Conservation (phyloP, 1,284 basidiomycete species). For the Moesziomyces parantarcticus region DNA sequence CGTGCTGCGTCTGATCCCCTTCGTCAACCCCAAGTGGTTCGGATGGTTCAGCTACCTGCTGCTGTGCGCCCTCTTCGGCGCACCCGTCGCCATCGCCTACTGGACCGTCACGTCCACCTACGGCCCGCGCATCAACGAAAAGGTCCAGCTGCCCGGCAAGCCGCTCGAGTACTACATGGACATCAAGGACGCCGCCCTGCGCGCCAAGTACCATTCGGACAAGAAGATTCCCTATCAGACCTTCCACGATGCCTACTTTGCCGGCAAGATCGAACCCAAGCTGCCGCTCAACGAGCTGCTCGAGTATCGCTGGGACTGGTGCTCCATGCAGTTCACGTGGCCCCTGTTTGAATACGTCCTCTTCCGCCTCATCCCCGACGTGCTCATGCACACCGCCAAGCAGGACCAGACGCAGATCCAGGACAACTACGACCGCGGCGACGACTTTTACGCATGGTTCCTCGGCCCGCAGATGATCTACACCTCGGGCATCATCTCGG, state of each 20-base stretch:
- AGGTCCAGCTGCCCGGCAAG: constrained; percentile 81
- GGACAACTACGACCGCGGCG: constrained; percentile 91
- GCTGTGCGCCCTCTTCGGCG: constrained; percentile 78
- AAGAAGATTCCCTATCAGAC: constrained; percentile 97
- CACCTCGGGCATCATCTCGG: constrained; percentile 88
- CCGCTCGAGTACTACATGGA: constrained; percentile 86
- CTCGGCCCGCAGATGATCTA: constrained; percentile 96
- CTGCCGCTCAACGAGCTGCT: constrained; percentile 92
- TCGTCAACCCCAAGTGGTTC: constrained; percentile 65
- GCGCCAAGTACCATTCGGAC: constrained; percentile 77
- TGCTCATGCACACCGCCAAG: constrained; percentile 85
- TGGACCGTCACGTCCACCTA: constrained; percentile 88
- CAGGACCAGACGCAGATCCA: constrained; percentile 97
- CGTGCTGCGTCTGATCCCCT: constrained; percentile 63
- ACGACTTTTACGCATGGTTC: constrained; percentile 76
- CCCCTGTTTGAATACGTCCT: constrained; percentile 96
- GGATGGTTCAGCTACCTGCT: constrained; percentile 63
- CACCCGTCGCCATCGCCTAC: constrained; percentile 85
- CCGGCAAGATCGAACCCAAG: constrained; percentile 94
- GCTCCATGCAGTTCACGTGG: constrained; percentile 82
- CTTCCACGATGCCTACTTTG: constrained; percentile 98
- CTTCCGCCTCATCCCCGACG: constrained; percentile 87
- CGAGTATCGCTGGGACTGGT: constrained; percentile 96
- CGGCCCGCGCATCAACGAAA: constrained; percentile 85
- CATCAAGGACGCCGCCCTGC: constrained; percentile 85